phyloP scores from a whole-genome alignment of 1,284 basidiomycete species.

The Volvariella surrecta region DNA sequence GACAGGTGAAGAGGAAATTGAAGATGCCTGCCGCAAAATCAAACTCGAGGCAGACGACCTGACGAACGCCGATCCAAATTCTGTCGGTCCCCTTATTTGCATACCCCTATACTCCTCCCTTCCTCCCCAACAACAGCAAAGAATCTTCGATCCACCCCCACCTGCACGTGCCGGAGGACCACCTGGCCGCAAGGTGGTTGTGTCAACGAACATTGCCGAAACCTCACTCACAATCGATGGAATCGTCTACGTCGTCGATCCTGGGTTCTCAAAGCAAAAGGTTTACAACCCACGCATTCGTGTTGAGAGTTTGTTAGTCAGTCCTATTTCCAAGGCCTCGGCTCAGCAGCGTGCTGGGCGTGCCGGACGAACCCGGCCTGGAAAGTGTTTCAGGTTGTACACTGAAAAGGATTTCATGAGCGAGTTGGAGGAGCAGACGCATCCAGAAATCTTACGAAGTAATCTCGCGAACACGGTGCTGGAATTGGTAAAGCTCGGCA shows the following conservation, averaged over 20 bases:
- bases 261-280: constrained; percentile 96
- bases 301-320: constrained; percentile 90
- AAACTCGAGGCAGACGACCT: constrained; percentile 84
- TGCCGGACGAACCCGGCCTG: constrained; percentile 91
- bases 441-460: constrained; percentile 91
- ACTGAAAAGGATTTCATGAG: constrained; percentile 97
- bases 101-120: constrained; percentile 93
- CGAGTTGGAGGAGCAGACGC: constrained; percentile 93
- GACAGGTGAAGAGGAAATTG: constrained; percentile 98
- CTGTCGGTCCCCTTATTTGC: constrained; percentile 82
- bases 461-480: constrained; percentile 93
- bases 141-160: constrained; percentile 90
- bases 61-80: constrained; percentile 56
- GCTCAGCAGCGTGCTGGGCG: constrained; percentile 96
- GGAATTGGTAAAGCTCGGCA: constrained; percentile 90
- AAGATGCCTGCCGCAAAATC: constrained; percentile 93
- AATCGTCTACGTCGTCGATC: constrained; percentile 98
- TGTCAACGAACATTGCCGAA: constrained; percentile 98
- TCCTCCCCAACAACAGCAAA: constrained; percentile 89
- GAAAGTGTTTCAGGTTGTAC: constrained; percentile 96
- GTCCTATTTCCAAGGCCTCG: constrained; percentile 94
- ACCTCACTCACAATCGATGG: constrained; percentile 98
- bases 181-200: constrained; percentile 88
- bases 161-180: constrained; percentile 60
- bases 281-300: constrained; percentile 96